A percentile compares a stretch with the other conserved stretches of the same genome.
These are phyloP conservation scores for Moricandia moricandioides DNA, from an alignment of 345 rosid species.

Conservation along the genomic window DNA sequence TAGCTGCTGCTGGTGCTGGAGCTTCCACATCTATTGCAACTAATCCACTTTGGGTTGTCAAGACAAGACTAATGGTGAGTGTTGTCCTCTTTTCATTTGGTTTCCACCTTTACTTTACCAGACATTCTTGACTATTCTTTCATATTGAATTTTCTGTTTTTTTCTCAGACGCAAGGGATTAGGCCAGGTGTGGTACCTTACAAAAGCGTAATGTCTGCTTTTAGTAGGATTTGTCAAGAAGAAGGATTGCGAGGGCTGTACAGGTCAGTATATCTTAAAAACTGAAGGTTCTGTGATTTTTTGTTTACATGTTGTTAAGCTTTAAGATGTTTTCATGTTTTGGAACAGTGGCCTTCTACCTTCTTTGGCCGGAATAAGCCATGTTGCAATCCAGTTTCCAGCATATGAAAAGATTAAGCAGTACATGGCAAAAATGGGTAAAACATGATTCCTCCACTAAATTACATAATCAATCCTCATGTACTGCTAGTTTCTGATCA, in stretches of 20 bases:
- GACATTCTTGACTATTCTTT: not conserved
- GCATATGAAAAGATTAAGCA: conserved; percentile 86
- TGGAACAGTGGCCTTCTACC: conserved; percentile 88
- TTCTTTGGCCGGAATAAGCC: conserved; percentile 87
- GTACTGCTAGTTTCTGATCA: conserved; percentile 32
- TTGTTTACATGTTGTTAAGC: not conserved
- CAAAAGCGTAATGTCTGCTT: conserved; percentile 67
- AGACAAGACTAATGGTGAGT: conserved; percentile 92
- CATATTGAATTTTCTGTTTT: not conserved
- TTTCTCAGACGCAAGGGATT: conserved; percentile 63
- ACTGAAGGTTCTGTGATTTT: not conserved
- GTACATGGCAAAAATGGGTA: conserved; percentile 75
- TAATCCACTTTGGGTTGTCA: conserved; percentile 98
- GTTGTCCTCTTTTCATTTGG: not conserved
- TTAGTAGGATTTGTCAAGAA: conserved; percentile 70
- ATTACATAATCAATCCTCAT: not conserved
- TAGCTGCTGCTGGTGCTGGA: conserved; percentile 97
- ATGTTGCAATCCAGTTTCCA: conserved; percentile 96
- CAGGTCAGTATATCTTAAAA: conserved; percentile 53
- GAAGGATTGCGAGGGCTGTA: conserved; percentile 91
- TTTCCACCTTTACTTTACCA: not conserved
- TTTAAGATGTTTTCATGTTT: conserved; percentile 7
- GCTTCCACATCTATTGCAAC: conserved; percentile 83
- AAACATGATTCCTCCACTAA: conserved; percentile 1
- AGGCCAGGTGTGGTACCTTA: conserved; percentile 77